A percentile compares a stretch with the other conserved stretches of the same genome.
phyloP scores from a whole-genome alignment of 2,329 filamentous ascomycete genomes.

The Ilyonectria robusta region DNA sequence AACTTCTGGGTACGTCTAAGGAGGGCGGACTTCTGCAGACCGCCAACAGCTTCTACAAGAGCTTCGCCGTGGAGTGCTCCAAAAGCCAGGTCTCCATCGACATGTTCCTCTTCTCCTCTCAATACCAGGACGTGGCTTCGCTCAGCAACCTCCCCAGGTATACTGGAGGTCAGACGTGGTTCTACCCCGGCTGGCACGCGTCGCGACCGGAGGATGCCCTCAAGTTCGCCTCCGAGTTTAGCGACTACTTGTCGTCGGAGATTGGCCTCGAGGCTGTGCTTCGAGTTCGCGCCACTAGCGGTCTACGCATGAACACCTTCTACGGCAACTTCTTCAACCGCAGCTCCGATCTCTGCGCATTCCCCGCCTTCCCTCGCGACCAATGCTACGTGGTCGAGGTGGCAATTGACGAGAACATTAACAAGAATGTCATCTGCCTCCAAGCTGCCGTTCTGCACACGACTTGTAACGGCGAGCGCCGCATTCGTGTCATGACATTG shows the following conservation, averaged over 20 bases:
- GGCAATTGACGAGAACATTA: conserved; percentile 94
- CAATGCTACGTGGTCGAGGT: conserved; percentile 99
- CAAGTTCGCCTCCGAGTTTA: conserved; percentile 97
- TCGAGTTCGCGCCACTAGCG: conserved; percentile 93
- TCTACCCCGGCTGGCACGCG: conserved; percentile 98
- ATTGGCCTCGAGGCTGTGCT: conserved; percentile 97
- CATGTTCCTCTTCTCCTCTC: conserved; percentile 96
- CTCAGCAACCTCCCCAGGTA: conserved; percentile 96
- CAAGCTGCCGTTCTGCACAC: conserved; percentile 97
- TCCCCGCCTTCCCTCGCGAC: conserved; percentile 97
- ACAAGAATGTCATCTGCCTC: conserved; percentile 91
- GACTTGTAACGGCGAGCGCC: conserved; percentile 95
- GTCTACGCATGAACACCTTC: conserved; percentile 96
- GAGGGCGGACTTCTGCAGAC: conserved; percentile 91
- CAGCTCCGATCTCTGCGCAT: conserved; percentile 96
- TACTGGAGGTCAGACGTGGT: conserved; percentile 97
- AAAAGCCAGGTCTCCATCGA: conserved; percentile 99
- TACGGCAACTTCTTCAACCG: conserved; percentile 99
- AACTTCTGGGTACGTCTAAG: conserved; percentile 92
- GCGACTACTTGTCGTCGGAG: conserved; percentile 95
- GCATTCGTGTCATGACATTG: conserved; percentile 94
- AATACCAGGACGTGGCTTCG: conserved; percentile 97
- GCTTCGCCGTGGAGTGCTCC: conserved; percentile 97
- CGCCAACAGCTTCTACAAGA: conserved; percentile 97
- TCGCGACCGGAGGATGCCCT: conserved; percentile 94